A percentile compares a stretch with the other conserved stretches of the same genome.
Evolutionary conservation across 306 rosid species (phyloP).

Genomic region (Amphicarpaea edgeworthii): DNA sequence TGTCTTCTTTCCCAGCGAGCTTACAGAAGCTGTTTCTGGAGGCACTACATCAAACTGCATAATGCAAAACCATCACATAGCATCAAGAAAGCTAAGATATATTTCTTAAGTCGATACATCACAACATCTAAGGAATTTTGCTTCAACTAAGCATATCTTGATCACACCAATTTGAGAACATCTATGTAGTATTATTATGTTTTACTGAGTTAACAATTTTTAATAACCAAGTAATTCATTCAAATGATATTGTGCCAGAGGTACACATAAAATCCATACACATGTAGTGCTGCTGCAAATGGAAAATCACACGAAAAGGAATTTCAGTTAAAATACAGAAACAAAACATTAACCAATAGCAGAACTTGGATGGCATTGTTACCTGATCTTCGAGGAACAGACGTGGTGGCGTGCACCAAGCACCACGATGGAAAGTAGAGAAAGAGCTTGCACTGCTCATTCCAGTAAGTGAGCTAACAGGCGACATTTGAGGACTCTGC

Average conservation of each 20-base stretch:
- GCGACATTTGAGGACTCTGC: constrained; percentile 98
- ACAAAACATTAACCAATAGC: constrained; percentile 13
- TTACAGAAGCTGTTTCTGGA: constrained; percentile 89
- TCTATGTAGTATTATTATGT: neutral
- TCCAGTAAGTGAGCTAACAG: constrained; percentile 95
- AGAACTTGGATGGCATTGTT: constrained; percentile 24
- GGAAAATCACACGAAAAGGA: constrained; percentile 13
- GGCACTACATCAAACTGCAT: constrained; percentile 93
- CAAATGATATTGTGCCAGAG: neutral
- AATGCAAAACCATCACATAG: constrained; percentile 31
- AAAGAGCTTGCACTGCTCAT: constrained; percentile 98
- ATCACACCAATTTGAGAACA: neutral
- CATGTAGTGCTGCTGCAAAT: neutral
- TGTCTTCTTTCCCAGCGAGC: constrained; percentile 76
- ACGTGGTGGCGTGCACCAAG: constrained; percentile 99
- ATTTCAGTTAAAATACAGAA: constrained; percentile 22
- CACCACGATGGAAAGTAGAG: constrained; percentile 83
- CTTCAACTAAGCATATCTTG: neutral
- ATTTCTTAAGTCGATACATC: constrained; percentile 17
- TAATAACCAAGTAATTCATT: constrained; percentile 5
- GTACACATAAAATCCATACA: neutral
- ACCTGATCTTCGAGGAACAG: constrained; percentile 97
- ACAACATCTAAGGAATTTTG: neutral
- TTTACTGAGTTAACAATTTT: constrained; percentile 4
- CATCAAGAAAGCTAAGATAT: constrained; percentile 21